phyloP scores from a whole-genome alignment of 2,329 filamentous ascomycete genomes.

The Neopestalotiopsis rosae region DNA sequence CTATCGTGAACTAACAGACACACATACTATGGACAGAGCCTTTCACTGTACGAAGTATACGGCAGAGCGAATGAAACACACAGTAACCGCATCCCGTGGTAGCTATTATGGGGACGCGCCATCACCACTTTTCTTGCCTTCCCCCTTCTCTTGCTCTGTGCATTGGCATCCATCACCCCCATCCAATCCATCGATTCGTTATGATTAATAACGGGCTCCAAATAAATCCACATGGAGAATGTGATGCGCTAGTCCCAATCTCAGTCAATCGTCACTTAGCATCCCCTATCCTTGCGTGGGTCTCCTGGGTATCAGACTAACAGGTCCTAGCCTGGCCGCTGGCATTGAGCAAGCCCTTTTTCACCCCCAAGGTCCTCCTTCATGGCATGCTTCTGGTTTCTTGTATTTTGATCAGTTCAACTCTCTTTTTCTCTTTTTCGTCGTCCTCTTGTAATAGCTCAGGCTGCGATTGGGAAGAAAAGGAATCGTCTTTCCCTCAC shows the following conservation, averaged over 20 bases:
- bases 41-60: no score
- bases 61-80: not conserved
- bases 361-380: conserved; percentile 1
- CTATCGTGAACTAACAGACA: not conserved
- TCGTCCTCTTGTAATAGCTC: conserved; percentile 14
- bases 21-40: not conserved
- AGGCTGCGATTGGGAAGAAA: conserved; percentile 8
- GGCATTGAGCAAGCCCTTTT: conserved; percentile 9
- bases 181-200: not conserved
- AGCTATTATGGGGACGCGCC: not conserved
- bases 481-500: conserved; percentile 8
- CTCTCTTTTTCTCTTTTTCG: conserved; percentile 3
- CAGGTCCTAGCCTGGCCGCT: not conserved
- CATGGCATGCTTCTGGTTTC: not conserved
- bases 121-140: conserved; percentile 10
- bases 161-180: no score
- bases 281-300: conserved; percentile 13
- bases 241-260: conserved; percentile 15
- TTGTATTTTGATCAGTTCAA: conserved; percentile 18
- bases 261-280: conserved; percentile 7
- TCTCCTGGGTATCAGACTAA: conserved; percentile 1
- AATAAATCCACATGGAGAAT: conserved; percentile 11
- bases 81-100: not conserved
- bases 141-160: not conserved
- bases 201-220: not conserved